Evolutionary conservation across 805 yeast species (phyloP).

Genomic region (Candida yuanshanica): DNA sequence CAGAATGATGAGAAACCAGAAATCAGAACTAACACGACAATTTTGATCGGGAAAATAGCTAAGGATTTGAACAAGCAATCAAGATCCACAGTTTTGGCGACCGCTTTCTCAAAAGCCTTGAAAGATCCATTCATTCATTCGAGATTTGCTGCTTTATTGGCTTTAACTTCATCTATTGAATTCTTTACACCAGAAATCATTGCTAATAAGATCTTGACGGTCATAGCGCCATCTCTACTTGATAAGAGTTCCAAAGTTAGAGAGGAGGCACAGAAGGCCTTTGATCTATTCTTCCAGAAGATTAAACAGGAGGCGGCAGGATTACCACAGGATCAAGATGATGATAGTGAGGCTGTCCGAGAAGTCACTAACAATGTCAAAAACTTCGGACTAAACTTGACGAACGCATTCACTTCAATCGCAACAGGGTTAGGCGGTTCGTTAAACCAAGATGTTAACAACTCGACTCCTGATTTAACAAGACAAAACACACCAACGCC

Average conservation of each 20-base stretch:
- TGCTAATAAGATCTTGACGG: conserved; percentile 75
- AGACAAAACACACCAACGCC: conserved; percentile 16
- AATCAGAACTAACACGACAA: conserved; percentile 71
- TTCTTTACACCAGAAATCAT: conserved; percentile 69
- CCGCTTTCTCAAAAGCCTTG: conserved; percentile 81
- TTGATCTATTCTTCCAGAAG: conserved; percentile 54
- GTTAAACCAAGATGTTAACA: conserved; percentile 12
- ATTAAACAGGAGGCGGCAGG: conserved; percentile 42
- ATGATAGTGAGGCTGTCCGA: conserved; percentile 20
- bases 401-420: conserved; percentile 15
- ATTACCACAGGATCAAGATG: conserved; percentile 24
- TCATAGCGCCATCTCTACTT: conserved; percentile 76
- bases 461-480: conserved; percentile 11
- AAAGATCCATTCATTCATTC: conserved; percentile 76
- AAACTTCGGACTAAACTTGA: conserved; percentile 20
- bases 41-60: conserved; percentile 63
- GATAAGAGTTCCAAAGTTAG: conserved; percentile 71
- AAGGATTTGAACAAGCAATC: conserved; percentile 46
- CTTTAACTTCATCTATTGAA: conserved; percentile 59
- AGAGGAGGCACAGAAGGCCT: conserved; percentile 60
- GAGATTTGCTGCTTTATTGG: conserved; percentile 68
- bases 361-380: conserved; percentile 21
- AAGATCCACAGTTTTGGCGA: conserved; percentile 70
- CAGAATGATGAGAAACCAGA: conserved; percentile 74
- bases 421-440: conserved; percentile 21